Percentiles rank a stretch among this genome's conserved stretches.
phyloP scores from a whole-genome alignment of 768 basidiomycete species.

The Mycena indigotica region DNA sequence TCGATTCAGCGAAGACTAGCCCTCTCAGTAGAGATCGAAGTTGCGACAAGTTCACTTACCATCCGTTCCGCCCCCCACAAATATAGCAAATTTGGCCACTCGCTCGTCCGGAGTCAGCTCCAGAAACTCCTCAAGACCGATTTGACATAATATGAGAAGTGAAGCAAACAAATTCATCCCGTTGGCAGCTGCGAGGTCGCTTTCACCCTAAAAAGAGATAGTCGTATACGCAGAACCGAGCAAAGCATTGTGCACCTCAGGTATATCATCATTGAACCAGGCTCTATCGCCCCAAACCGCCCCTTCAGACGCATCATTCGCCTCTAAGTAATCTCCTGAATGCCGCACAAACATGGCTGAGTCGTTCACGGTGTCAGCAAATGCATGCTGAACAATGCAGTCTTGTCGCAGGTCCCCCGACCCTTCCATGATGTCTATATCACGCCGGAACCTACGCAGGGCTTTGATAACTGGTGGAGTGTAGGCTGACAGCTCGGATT shows the following conservation, averaged over 20 bases:
- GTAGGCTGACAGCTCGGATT: constrained; percentile 48
- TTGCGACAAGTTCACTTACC: constrained; percentile 44
- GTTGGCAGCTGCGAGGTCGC: constrained; percentile 51
- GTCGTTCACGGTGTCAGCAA: constrained; percentile 61
- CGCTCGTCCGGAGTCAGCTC: constrained; percentile 51
- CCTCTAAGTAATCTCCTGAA: constrained; percentile 62
- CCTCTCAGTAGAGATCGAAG: neutral
- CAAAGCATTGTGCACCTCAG: constrained; percentile 55
- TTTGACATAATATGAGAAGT: constrained; percentile 60
- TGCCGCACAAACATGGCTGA: constrained; percentile 56
- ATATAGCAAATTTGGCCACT: constrained; percentile 43
- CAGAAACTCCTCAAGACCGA: constrained; percentile 57
- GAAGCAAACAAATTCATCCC: constrained; percentile 77
- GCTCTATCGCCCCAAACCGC: constrained; percentile 58
- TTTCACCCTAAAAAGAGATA: constrained; percentile 53
- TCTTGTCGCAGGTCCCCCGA: constrained; percentile 49
- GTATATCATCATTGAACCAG: constrained; percentile 63
- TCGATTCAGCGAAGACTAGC: constrained; percentile 39
- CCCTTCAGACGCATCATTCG: constrained; percentile 43
- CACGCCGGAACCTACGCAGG: constrained; percentile 66
- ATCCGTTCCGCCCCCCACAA: constrained; percentile 55
- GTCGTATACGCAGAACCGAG: no score
- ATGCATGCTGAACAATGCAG: constrained; percentile 55
- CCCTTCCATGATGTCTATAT: constrained; percentile 63
- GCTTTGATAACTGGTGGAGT: constrained; percentile 70